Base-by-base conservation (phyloP, 116 monocot species). In the Zostera marina region DNA sequence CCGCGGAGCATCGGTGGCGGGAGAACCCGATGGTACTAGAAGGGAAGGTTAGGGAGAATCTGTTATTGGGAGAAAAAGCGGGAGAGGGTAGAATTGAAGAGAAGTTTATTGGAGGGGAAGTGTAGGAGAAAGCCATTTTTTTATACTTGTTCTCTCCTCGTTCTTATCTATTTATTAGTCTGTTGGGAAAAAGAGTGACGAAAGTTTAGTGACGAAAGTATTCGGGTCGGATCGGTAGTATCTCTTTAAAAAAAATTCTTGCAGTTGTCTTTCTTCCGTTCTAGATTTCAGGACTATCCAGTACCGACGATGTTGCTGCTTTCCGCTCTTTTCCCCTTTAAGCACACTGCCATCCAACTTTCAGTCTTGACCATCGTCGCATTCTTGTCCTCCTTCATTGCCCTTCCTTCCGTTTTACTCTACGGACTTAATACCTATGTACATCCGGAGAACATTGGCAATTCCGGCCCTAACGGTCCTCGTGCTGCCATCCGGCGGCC, bases 371-470 rank as follows among this genome's bases (percentile, higher is more conserved):
- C 47, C 57, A 11, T 71, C 67, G 16, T 41, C 53, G 44, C 53
- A 54, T 13, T 69, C 56, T 62, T 76, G 63, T 47, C 71, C 60
- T 21, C 51, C 44, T 4, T 73, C 74, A 58, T 81, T 64, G 42
- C 63, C 52, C 68, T 85, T 49, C 81, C 76, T 9, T 60, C 72
- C 32, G 60, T 66, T 61, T 17, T 65, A 22, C 78, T 84, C 44
- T 57, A 76, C 59, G 72, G 76, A 52, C 70, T 87, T 71, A 67
- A 79, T 71, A 81, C 87, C 56, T 87, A 87, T 76, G 60, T 87
- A 68, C 75, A 76, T 66, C 87, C 81, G 44, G 87, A 87, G 22
- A 69, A 56, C 47, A 41, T 68, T 66, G 53, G 64, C 68, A 32
- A 65, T 42, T 61, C 64, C 40, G 13, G 57, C 56, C 17, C 48